These are phyloP conservation scores for Phytophthora aleatoria DNA, from an alignment of 352 stramenopile species.

Conservation along the genomic window DNA sequence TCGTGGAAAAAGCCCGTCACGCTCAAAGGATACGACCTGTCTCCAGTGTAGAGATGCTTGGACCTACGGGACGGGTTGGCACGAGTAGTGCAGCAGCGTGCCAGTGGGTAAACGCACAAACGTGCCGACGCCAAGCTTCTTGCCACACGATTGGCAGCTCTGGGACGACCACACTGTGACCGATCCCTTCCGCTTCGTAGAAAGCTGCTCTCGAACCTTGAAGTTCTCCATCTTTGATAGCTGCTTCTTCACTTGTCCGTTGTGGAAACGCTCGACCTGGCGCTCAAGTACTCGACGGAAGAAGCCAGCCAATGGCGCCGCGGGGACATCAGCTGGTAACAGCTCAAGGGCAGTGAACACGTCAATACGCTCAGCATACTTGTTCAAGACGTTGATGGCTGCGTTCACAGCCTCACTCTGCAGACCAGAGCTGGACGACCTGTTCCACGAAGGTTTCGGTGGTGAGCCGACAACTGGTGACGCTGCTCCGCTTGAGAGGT, in stretches of 20 bases:
- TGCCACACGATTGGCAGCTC: constrained; percentile 70
- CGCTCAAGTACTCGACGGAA: constrained; percentile 78
- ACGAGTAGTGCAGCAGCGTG: constrained; percentile 76
- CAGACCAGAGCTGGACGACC: constrained; percentile 21
- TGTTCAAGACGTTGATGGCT: constrained; percentile 79
- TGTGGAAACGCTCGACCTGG: constrained; percentile 75
- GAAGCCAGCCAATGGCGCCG: constrained; percentile 55
- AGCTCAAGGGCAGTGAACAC: constrained; percentile 78
- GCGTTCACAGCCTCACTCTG: constrained; percentile 68
- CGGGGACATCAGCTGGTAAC: constrained; percentile 61
- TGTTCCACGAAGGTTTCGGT: constrained; percentile 29
- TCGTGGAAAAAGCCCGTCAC: constrained; percentile 74
- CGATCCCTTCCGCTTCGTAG: constrained; percentile 64
- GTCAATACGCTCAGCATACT: constrained; percentile 84
- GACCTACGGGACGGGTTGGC: constrained; percentile 48
- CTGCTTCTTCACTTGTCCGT: constrained; percentile 86
- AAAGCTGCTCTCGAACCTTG: constrained; percentile 69
- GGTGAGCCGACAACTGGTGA: constrained; percentile 26
- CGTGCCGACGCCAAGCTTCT: constrained; percentile 69
- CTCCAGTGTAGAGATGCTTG: constrained; percentile 14
- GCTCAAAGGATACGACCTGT: constrained; percentile 54
- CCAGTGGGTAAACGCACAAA: constrained; percentile 71
- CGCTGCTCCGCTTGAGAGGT: constrained; percentile 13
- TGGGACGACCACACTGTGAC: constrained; percentile 82
- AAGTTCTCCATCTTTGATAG: constrained; percentile 91